phyloP scores from a whole-genome alignment of 495 filamentous ascomycete species.

The Beverwykella pulmonaria region DNA sequence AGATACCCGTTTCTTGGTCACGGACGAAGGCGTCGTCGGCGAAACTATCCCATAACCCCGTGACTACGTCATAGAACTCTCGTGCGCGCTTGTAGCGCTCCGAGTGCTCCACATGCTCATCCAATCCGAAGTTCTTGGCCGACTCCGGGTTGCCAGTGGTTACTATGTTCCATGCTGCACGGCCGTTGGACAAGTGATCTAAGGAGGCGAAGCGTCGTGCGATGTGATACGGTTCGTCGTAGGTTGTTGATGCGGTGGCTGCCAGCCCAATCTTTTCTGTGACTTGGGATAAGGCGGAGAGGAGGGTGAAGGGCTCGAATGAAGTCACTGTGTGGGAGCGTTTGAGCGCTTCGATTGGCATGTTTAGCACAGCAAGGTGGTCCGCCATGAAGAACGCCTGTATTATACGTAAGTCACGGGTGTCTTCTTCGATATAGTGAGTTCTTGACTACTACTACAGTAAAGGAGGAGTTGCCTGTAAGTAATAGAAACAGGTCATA shows the following conservation, averaged over 20 bases:
- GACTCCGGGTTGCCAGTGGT: slow-evolving; percentile 16
- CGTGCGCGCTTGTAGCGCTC: slow-evolving; percentile 21
- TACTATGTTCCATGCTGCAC: slow-evolving; percentile 19
- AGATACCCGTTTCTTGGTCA: slow-evolving; percentile 53
- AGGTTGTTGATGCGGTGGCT: slow-evolving; percentile 11
- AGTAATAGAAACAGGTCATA: too few species aligned
- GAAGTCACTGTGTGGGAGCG: slow-evolving; percentile 62
- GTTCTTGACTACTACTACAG: too few species aligned
- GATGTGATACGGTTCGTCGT: slow-evolving; percentile 19
- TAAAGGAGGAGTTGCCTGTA: too few species aligned
- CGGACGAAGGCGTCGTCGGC: slow-evolving; percentile 59
- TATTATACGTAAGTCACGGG: too few species aligned
- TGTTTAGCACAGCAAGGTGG: slow-evolving; percentile 60
- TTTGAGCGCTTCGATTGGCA: slow-evolving; percentile 60
- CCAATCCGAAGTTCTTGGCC: slow-evolving; percentile 16
- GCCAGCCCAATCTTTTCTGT: slow-evolving; percentile 18
- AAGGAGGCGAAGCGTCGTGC: slow-evolving; percentile 13
- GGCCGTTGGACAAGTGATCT: slow-evolving; percentile 15
- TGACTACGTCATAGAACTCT: slow-evolving; percentile 20
- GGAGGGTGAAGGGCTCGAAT: slow-evolving; percentile 43
- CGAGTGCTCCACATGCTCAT: slow-evolving; percentile 17
- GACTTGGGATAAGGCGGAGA: slow-evolving; percentile 8
- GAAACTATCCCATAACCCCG: slow-evolving; percentile 54
- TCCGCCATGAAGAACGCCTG: slow-evolving; percentile 68
- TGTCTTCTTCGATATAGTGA: too few species aligned